phyloP scores from a whole-genome alignment of 2,329 filamentous ascomycete species.

The Aureobasidium sp. region DNA sequence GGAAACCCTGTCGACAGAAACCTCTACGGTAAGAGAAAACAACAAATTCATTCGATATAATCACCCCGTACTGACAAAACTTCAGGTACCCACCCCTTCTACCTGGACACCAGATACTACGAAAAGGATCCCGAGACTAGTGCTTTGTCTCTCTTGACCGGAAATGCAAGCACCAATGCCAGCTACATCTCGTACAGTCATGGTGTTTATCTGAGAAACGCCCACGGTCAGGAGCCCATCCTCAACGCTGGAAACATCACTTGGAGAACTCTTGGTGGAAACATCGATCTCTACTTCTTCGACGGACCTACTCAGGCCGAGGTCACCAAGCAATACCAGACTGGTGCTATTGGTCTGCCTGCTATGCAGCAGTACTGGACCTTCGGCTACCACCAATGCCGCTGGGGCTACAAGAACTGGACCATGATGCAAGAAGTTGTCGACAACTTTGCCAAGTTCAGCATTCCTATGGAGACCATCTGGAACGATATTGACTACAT shows the following conservation, averaged over 20 bases:
- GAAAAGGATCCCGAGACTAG: conserved; percentile 42
- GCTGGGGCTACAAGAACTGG: conserved; percentile 66
- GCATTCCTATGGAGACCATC: conserved; percentile 47
- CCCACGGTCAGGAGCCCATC: conserved; percentile 66
- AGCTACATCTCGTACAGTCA: conserved; percentile 62
- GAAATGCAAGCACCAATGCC: conserved; percentile 43
- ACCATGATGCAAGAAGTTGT: conserved; percentile 52
- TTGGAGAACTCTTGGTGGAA: conserved; percentile 67
- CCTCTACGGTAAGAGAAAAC: conserved; percentile 49
- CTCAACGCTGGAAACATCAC: conserved; percentile 56
- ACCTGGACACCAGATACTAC: conserved; percentile 71
- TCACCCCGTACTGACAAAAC: too few species aligned
- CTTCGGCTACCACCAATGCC: conserved; percentile 74
- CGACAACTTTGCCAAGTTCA: conserved; percentile 43
- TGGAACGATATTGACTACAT: conserved; percentile 40
- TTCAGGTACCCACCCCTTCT: conserved; percentile 56
- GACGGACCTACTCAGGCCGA: conserved; percentile 60
- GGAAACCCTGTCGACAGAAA: conserved; percentile 55
- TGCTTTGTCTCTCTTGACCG: conserved; percentile 42
- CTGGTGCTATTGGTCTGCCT: conserved; percentile 57
- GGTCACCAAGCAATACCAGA: conserved; percentile 63
- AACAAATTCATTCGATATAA: too few species aligned
- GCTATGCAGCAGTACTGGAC: conserved; percentile 76
- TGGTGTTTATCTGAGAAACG: conserved; percentile 68
- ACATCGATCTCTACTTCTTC: conserved; percentile 72